Evolutionary conservation across 306 rosid genomes (phyloP), one percentile per base, ranked within the genome.

Genomic region (Pterocarpus santalinus): DNA sequence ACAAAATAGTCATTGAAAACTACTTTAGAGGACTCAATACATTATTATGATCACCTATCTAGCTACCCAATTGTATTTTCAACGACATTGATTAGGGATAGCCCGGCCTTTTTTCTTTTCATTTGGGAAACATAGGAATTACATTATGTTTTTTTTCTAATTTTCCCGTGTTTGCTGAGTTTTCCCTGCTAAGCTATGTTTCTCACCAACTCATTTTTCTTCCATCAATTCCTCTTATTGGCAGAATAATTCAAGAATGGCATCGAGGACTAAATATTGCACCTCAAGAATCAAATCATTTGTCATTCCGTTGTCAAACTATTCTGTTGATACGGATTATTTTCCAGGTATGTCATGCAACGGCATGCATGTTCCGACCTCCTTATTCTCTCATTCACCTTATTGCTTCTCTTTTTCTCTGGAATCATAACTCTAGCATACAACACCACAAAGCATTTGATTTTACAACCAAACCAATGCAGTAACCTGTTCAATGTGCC

Each of bases 241-340:
- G 60, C 86, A 95, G 97, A 89, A 84, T 74, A 87, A 89, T 87
- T 88, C 97, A 79, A 91, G 88, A 83, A 92, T 95, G 82, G 99
- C 97, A 41, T 72, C 88, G 62, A 90, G 92, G 88, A 90, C 97
- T 34, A 91, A 91, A 63, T 95, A 95, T 65, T 95, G 99, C 90
- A 95, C 97, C 61, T 81, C 99, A 80, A 91, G 97, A 83, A 95
- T 95, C 81, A 95, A 93, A 73, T 95, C 99, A 12, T 95, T 86
- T 73, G 85, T 95, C 80, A 78, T 95, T 75, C 99, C 97, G 30
- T 70, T 95, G 80, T 75, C 97, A 69, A 95, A 91, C 76, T 95
- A 85, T 73, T 93, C 99, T 1, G 79, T 89, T 34, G 92, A 95
- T 78, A 86, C 94, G 1, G 83, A 89, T 80, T 64, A 69, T 17